Evolutionary conservation across 2,329 filamentous ascomycete genomes (phyloP), one percentile per base, ranked within the genome.

Genomic region (Macrophomina pseudophaseolina): DNA sequence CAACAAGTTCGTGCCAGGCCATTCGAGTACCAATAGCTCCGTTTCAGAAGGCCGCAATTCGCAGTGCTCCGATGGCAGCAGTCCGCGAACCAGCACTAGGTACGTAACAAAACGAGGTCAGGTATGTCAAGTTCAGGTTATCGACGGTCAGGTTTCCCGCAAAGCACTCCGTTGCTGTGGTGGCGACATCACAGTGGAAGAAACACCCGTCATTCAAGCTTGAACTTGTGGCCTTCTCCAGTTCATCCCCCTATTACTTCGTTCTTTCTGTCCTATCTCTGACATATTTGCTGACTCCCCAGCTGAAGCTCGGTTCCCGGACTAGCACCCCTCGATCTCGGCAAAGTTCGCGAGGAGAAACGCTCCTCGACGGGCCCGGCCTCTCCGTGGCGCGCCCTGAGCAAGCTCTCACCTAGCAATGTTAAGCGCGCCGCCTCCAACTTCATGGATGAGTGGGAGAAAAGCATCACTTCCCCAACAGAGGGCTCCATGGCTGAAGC

Each of bases 391-490:
- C 89, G 89, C 58, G 86, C 90, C 56, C 85, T 96, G 66, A 89
- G 89, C 74, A 88, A 90, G 70, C 80, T 93, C 49, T 86, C 88
- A 8, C 91, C 93, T 0, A 89, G 88, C 71, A 93, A 92, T 72
- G 81, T 97, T 71, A 92, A 93, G 75, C 87, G 88, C 44, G 94
- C 92, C 0, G 92, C 94, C n/a, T 91, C 89, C 42, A 91, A 90
- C 69, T 84, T 97, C 66, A 93, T 97, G 88, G 91, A 89, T 70
- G 93, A 97, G 75, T 97, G 93, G 92, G 94, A 98, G 81, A 92
- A 88, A 77, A 65, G 65, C 65, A 66, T 66, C 48, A 44, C 56
- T 8, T 62, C 65, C 5, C 65, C 65, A 9, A 62, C 38, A 35
- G 65, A 66, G 18, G 56, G 46, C 11, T 53, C 46, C 46, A 53